Base-by-base conservation (phyloP, 1,284 basidiomycete genomes). In the Puccinia novopanici region DNA sequence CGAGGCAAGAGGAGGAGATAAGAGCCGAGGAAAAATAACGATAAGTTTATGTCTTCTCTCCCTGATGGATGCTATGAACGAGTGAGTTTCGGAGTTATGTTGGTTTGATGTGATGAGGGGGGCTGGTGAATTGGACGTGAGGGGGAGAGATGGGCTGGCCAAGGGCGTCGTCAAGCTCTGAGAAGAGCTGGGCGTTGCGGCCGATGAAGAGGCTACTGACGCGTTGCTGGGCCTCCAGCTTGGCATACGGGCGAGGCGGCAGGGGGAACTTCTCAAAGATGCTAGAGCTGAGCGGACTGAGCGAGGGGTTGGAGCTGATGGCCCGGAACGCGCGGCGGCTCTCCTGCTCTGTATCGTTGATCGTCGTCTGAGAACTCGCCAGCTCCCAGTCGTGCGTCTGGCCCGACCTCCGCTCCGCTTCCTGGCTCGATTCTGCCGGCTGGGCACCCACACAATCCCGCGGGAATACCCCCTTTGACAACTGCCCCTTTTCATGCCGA, bases 401-500 rank as follows among this genome's bases (percentile, higher is more conserved):
- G 22, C 2, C 59, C 30, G 74, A 65, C 45, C 50, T 61, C 22
- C 10, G 27, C 17, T 61, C 42, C 6, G 54, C 17, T 42, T 67
- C 22, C 30, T 76, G 50, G 45, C 9, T 54, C 22, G 6, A 52
- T 40, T 70, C 67, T 8, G 71, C 42, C 12, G 76, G 76, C 6
- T 42, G 50, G 12, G 65, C 42, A 1, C 37, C 67, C 12, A 79
- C 55, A 73, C 78, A 80, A 67, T 80, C 78, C 27, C 78, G 54
- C 30, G 78, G 78, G 34, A 80, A 73, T n/a, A 80, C 78, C 45
- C 78, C 78, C 22, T 72, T 80, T 0, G 55, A 34, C 13, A 73
- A 24, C 19, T 59, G 54, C 9, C 42, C 67, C 27, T 22, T 27
- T 2, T 17, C 40, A 27, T 79, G 42, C 19, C 37, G 57, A 15